Percentiles rank a stretch among this genome's conserved stretches.
Conservation (phyloP, 805 yeast genomes). For the Debaryomyces maramus region DNA sequence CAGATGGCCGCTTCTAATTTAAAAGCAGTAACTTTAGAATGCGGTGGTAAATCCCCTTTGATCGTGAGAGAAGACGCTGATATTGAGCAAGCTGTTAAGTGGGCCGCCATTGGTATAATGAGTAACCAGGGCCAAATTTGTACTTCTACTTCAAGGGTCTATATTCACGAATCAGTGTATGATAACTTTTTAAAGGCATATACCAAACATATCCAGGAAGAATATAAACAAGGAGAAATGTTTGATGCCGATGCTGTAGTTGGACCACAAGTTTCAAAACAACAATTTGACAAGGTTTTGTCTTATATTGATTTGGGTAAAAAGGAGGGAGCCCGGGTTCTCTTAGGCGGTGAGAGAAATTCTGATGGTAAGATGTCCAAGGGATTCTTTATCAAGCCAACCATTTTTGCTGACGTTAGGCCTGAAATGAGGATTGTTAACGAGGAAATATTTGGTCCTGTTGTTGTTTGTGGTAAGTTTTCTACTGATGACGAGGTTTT, state of each 20-base stretch:
- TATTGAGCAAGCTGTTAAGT: slow-evolving; percentile 62
- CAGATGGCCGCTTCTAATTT: slow-evolving; percentile 58
- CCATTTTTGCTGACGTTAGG: slow-evolving; percentile 70
- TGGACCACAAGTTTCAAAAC: slow-evolving; percentile 63
- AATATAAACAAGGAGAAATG: slow-evolving; percentile 59
- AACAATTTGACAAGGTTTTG: slow-evolving; percentile 55
- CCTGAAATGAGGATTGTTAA: slow-evolving; percentile 64
- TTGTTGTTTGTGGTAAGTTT: slow-evolving; percentile 68
- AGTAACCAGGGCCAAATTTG: slow-evolving; percentile 68
- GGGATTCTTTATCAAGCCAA: slow-evolving; percentile 75
- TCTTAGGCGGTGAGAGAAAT: slow-evolving; percentile 44
- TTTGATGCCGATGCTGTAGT: slow-evolving; percentile 48
- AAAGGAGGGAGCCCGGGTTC: slow-evolving; percentile 44
- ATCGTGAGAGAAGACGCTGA: slow-evolving; percentile 65
- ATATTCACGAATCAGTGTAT: slow-evolving; percentile 55
- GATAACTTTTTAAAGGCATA: slow-evolving; percentile 51
- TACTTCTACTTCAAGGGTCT: slow-evolving; percentile 63
- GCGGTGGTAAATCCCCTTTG: slow-evolving; percentile 73
- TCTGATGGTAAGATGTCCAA: slow-evolving; percentile 37
- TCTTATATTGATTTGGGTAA: slow-evolving; percentile 43
- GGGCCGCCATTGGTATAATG: slow-evolving; percentile 68
- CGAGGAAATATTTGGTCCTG: slow-evolving; percentile 91
- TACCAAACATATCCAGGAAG: slow-evolving; percentile 44
- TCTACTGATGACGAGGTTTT: slow-evolving; percentile 66
- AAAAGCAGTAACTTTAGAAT: slow-evolving; percentile 66